Base-by-base conservation (phyloP, 225 moss, liverwort and hornwort genomes). In the Pleurozium schreberi region DNA sequence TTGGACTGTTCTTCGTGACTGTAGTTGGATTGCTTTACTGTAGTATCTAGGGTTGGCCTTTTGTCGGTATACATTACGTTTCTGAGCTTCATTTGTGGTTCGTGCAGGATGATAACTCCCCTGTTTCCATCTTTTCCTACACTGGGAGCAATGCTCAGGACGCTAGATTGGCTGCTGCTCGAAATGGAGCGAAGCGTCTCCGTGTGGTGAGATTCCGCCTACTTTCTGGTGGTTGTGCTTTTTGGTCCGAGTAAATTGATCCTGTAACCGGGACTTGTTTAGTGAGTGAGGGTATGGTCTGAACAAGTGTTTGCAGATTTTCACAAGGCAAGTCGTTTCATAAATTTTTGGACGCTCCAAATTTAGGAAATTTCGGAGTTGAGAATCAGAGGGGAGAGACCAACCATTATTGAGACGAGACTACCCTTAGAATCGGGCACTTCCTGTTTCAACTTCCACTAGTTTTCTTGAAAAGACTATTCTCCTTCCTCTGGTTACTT, bases 131-230 rank as follows among this genome's bases (percentile, higher is more conserved):
- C 74, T 98, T 98, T 82, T 95, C 98, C 26, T 92, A 95, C 67
- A 92, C 92, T 66, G 97, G 96, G 21, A 92, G 95, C 82, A 97
- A 92, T 86, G 83, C 91, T n/a, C 96, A 97, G 89, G 97, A 98
- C 53, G 93, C 92, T 85, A 95, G 96, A 78, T 82, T 97, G 89
- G 95, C 95, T 92, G 97, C 98, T 89, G 98, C 97, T 86, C 95
- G 98, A 38, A 98, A 98, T 94, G 98, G 98, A 88, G 96, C 95
- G 28, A 98, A 96, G 82, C 95, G 98, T 47, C 98, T 98, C 69
- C 97, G 98, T 69, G 93, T 93, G 89, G 98, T 97, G 89, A 92
- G 93, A 50, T 90, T 65, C 62, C 59, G 3, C 60, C 40, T 40
- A 31, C 40, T 30, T 31, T 55, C 43, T 30, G n/a, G 64, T 74